phyloP scores from a whole-genome alignment of 306 rosid genomes.

The Inga laurina region DNA sequence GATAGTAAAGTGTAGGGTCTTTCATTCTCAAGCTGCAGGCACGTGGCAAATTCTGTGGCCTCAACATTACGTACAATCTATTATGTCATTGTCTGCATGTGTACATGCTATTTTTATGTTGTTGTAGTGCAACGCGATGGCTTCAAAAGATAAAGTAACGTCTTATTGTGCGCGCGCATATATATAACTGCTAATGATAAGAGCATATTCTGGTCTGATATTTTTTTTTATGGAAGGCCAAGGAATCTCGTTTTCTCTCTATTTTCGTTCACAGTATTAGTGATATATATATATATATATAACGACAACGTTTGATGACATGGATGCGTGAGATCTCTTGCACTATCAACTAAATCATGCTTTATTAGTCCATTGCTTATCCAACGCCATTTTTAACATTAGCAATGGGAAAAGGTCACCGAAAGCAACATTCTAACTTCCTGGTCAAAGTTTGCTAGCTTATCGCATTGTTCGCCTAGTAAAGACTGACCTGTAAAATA shows the following conservation, averaged over 20 bases:
- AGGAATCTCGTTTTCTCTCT: background rate
- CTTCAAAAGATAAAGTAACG: background rate
- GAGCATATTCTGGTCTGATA: background rate
- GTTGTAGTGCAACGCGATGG: background rate
- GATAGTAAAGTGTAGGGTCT: background rate
- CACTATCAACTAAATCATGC: background rate
- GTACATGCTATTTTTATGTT: background rate
- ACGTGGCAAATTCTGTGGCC: background rate
- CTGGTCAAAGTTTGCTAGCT: background rate
- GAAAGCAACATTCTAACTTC: background rate
- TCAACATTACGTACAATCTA: background rate
- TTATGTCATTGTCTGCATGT: background rate
- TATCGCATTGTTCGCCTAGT: background rate
- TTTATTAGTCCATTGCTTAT: background rate
- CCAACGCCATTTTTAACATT: background rate
- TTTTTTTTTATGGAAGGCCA: background rate
- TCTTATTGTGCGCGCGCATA: background rate
- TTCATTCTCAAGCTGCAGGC: background rate
- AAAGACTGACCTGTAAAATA: conserved; percentile 2
- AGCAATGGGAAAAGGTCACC: background rate
- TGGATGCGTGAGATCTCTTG: background rate
- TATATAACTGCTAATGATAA: too few relatives aligned
- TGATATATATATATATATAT: background rate
- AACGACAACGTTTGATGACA: background rate
- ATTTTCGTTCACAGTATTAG: background rate